Percentiles rank a stretch among this genome's conserved stretches.
Evolutionary conservation across 1,284 basidiomycete genomes (phyloP).

Genomic region (Cystobasidium slooffiae): DNA sequence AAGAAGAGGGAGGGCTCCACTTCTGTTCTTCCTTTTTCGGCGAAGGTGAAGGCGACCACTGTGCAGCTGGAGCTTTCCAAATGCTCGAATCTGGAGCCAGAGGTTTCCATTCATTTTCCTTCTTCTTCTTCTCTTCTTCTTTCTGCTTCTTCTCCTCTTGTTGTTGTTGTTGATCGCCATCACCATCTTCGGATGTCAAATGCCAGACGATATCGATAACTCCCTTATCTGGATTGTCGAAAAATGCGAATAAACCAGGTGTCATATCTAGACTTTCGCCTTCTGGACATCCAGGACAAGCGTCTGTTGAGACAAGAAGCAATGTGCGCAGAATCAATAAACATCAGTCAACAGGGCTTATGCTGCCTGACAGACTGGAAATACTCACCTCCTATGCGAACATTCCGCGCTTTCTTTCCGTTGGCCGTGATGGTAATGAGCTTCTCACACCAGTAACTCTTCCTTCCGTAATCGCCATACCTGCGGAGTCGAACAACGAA

Average conservation of each 20-base stretch:
- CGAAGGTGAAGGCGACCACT: slow-evolving; percentile 11
- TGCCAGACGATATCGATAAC: slow-evolving; percentile 30
- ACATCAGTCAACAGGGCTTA: background rate
- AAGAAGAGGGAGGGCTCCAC: background rate
- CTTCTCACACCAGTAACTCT: slow-evolving; percentile 24
- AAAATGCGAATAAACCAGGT: slow-evolving; percentile 20
- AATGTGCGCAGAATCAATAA: background rate
- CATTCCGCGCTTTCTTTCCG: slow-evolving; percentile 19
- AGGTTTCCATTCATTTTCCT: slow-evolving; percentile 8
- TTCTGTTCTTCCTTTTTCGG: slow-evolving; percentile 3
- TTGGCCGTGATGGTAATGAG: slow-evolving; percentile 29
- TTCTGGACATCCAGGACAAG: slow-evolving; percentile 31
- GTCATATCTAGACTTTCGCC: slow-evolving; percentile 32
- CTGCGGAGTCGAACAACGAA: background rate
- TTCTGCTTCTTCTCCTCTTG: background rate
- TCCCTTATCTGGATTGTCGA: slow-evolving; percentile 12
- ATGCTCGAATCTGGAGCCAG: background rate
- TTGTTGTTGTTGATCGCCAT: background rate
- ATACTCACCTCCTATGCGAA: background rate
- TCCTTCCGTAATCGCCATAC: slow-evolving; percentile 23
- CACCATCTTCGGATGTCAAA: slow-evolving; percentile 7
- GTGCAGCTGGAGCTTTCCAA: slow-evolving; percentile 5
- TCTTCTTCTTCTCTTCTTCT: background rate
- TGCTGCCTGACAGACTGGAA: background rate
- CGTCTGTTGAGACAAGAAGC: slow-evolving; percentile 5